Conservation (phyloP, 106 monocot species). For the Gastrodia elata region DNA sequence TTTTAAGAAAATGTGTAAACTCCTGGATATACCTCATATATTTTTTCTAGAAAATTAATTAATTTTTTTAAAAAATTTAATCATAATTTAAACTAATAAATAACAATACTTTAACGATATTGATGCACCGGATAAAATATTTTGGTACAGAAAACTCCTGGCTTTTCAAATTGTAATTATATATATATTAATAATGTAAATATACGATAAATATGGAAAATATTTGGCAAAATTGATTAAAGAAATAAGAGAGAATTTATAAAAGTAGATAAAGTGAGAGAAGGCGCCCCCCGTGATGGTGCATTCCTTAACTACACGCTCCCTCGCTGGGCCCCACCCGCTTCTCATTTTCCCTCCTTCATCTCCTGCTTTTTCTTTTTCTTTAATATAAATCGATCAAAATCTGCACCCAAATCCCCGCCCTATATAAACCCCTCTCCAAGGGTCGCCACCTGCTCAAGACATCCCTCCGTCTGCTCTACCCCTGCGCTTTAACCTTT, state of each 20-base stretch:
- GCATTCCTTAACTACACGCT: constrained; percentile 17
- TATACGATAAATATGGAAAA: not conserved
- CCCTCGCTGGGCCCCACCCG: constrained; percentile 8
- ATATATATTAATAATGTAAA: no score
- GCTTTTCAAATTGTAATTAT: no score
- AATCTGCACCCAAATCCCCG: not conserved
- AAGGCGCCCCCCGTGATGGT: constrained; percentile 6
- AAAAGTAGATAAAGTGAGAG: not conserved
- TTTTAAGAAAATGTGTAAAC: no score
- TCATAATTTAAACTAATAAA: no score
- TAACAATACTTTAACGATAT: no score
- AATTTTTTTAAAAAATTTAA: no score
- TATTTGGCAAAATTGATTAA: not conserved
- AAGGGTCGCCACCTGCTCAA: constrained; percentile 1
- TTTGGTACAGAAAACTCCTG: no score
- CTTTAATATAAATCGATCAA: not conserved
- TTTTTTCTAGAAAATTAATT: no score
- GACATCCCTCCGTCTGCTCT: constrained; percentile 5
- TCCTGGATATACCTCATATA: no score
- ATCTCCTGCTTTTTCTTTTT: not conserved
- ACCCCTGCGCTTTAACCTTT: not conserved
- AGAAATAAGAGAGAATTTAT: not conserved
- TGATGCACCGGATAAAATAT: no score
- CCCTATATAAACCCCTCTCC: constrained; percentile 16
- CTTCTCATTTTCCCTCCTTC: not conserved